Conservation (phyloP, 129 eudicot genomes). For the Flaveria sonorensis region DNA sequence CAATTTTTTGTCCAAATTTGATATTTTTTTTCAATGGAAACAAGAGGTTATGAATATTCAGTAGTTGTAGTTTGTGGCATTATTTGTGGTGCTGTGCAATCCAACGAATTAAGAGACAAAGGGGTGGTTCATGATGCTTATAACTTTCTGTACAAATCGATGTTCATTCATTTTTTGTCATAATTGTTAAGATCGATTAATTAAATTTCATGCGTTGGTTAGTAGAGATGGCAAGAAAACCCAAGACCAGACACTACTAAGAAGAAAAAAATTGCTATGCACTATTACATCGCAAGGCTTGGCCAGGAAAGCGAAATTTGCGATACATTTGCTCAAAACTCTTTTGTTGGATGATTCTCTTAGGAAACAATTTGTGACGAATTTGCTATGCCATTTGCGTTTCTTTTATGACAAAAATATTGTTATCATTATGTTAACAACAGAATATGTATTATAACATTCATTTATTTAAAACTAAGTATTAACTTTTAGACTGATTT, state of each 20-base stretch:
- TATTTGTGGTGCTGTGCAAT: neutral
- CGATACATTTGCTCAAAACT: too few species aligned
- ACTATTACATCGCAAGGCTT: too few species aligned
- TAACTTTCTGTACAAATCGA: neutral
- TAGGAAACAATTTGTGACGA: too few species aligned
- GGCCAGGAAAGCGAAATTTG: too few species aligned
- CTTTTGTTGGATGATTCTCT: too few species aligned
- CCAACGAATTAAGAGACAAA: neutral
- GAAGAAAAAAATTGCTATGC: neutral
- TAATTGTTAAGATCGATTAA: neutral
- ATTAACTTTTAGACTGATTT: too few species aligned
- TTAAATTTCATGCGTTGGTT: neutral
- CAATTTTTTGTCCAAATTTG: neutral
- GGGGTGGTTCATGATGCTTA: constrained; percentile 27
- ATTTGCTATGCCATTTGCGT: too few species aligned
- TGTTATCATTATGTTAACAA: too few species aligned
- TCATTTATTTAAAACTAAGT: too few species aligned
- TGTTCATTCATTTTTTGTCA: constrained; percentile 1
- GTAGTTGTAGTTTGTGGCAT: neutral
- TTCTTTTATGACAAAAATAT: too few species aligned
- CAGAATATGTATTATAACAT: too few species aligned
- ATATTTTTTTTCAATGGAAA: neutral
- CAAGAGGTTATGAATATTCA: neutral
- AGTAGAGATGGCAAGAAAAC: neutral
- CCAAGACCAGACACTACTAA: neutral